phyloP scores from a whole-genome alignment of 495 filamentous ascomycete species.

The Tuber umbilicatum region DNA sequence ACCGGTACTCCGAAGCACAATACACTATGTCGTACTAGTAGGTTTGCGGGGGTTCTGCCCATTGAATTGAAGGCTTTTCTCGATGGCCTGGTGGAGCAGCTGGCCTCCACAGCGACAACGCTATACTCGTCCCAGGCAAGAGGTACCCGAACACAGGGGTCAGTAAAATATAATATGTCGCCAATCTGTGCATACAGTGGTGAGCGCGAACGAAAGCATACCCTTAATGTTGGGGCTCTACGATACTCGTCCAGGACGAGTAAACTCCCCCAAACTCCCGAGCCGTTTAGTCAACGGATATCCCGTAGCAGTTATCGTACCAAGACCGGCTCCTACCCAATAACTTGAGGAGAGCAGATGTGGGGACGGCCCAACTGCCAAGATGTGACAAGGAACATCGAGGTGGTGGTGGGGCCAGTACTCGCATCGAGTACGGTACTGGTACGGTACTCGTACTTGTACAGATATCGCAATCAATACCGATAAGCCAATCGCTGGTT shows the following conservation, averaged over 20 bases:
- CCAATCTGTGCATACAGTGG: neutral
- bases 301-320: neutral
- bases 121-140: neutral
- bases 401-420: too few species aligned
- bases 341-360: neutral
- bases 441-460: too few species aligned
- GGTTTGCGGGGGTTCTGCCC: neutral
- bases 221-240: neutral
- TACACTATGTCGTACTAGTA: neutral
- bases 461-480: neutral
- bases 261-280: neutral
- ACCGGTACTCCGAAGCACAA: neutral
- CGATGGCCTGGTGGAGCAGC: neutral
- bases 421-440: too few species aligned
- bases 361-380: neutral
- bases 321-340: neutral
- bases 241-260: neutral
- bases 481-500: neutral
- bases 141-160: neutral
- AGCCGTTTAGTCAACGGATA: neutral
- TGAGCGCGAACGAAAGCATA: neutral
- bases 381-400: neutral
- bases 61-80: neutral
- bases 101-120: neutral
- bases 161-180: neutral